Conservation (phyloP, 148 eudicot genomes). For the Rhododendron kiyosumense region DNA sequence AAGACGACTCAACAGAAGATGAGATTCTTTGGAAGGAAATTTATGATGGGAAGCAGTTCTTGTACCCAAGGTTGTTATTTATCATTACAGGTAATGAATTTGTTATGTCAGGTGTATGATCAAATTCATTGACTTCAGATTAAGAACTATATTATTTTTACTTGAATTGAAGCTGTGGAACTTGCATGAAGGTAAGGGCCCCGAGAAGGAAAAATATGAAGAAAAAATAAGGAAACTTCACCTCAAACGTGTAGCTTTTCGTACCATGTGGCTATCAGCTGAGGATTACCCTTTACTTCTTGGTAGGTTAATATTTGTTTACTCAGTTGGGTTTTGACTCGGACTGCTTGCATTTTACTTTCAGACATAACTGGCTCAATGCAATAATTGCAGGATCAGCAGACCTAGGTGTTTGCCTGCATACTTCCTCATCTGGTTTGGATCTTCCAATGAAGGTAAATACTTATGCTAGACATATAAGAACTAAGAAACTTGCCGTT, state of each 20-base stretch:
- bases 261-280: constrained; percentile 96
- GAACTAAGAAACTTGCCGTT: neutral
- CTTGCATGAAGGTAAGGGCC: constrained; percentile 74
- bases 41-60: constrained; percentile 43
- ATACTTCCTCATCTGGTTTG: constrained; percentile 97
- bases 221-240: constrained; percentile 72
- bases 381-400: constrained; percentile 69
- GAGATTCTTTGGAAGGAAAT: constrained; percentile 58
- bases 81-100: constrained; percentile 71
- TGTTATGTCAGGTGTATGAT: neutral
- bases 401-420: constrained; percentile 93
- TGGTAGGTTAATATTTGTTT: constrained; percentile 35
- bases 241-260: constrained; percentile 92
- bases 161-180: constrained; percentile 2
- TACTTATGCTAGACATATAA: neutral
- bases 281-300: constrained; percentile 95
- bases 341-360: neutral
- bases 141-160: neutral
- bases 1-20: constrained; percentile 63
- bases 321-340: neutral
- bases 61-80: constrained; percentile 80
- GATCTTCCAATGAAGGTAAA: constrained; percentile 90
- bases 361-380: neutral
- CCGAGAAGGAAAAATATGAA: constrained; percentile 86
- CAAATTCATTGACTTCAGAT: neutral